A percentile compares a stretch with the other conserved stretches of the same genome.
Conservation (phyloP, 352 stramenopile genomes). For the Thraustochytrium sp. region DNA sequence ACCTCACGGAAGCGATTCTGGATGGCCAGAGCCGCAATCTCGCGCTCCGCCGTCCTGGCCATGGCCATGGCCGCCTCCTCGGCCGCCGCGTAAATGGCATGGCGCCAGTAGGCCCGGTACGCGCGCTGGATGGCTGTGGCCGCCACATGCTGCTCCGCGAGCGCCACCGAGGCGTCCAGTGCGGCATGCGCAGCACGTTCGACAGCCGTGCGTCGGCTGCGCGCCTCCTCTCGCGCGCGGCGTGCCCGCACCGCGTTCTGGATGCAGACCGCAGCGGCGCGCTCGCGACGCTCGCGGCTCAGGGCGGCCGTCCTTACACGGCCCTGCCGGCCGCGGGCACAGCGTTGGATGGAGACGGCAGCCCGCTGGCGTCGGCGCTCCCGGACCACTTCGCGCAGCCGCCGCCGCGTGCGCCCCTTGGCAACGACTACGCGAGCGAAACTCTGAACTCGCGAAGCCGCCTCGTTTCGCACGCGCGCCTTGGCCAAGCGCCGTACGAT, state of each 20-base stretch:
- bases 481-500: neutral
- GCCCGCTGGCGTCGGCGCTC: neutral
- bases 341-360: neutral
- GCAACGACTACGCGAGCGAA: conserved; percentile 1
- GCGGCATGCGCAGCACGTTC: neutral
- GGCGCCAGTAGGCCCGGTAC: neutral
- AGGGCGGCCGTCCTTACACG: neutral
- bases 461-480: neutral
- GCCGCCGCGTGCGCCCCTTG: neutral
- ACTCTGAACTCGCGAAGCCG: neutral
- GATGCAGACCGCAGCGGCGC: neutral
- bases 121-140: neutral
- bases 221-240: neutral
- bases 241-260: neutral
- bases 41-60: neutral
- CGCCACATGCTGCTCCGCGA: neutral
- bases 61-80: neutral
- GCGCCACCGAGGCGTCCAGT: neutral
- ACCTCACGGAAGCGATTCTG: neutral
- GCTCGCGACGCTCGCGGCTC: neutral
- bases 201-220: neutral
- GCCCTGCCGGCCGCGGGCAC: neutral
- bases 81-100: neutral
- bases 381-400: neutral
- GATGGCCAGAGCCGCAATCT: neutral